Conservation (phyloP, 352 stramenopile genomes). For the Phytophthora kernoviae region DNA sequence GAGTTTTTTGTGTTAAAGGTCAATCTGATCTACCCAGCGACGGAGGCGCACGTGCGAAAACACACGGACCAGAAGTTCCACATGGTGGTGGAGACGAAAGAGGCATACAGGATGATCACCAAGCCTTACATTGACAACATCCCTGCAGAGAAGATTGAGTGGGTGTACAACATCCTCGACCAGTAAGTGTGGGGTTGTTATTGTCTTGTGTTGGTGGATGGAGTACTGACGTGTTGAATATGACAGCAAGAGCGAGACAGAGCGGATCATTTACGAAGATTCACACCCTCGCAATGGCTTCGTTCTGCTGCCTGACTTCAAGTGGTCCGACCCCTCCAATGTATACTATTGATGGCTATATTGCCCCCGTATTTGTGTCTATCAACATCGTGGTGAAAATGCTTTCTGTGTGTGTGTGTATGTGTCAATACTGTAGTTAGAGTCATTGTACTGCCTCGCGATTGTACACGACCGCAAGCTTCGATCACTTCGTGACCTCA, state of each 20-base stretch:
- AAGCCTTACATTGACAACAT: constrained; percentile 79
- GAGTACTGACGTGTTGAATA: constrained; percentile 11
- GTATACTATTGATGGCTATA: constrained; percentile 24
- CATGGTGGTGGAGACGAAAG: constrained; percentile 83
- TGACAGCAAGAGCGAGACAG: constrained; percentile 76
- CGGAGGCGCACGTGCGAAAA: constrained; percentile 79
- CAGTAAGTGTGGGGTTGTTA: constrained; percentile 55
- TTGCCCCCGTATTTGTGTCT: not conserved
- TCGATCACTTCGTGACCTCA: constrained; percentile 78
- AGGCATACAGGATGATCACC: constrained; percentile 78
- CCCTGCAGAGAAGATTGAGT: constrained; percentile 78
- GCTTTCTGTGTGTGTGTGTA: not conserved
- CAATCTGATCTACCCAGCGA: constrained; percentile 85
- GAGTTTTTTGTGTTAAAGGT: constrained; percentile 38
- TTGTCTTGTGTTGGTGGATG: not conserved
- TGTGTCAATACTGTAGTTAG: constrained; percentile 42
- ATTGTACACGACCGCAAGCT: constrained; percentile 80
- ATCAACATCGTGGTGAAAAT: not conserved
- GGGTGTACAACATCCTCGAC: constrained; percentile 90
- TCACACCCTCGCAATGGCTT: constrained; percentile 67
- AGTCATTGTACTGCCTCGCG: constrained; percentile 82
- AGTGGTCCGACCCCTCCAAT: constrained; percentile 77
- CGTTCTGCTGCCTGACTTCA: constrained; percentile 84
- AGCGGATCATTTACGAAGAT: constrained; percentile 84
- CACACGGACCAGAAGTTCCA: constrained; percentile 85